These are phyloP conservation scores for Groenewaldozyma salmanticensis DNA, from an alignment of 805 yeast genomes.

Conservation along the genomic window DNA sequence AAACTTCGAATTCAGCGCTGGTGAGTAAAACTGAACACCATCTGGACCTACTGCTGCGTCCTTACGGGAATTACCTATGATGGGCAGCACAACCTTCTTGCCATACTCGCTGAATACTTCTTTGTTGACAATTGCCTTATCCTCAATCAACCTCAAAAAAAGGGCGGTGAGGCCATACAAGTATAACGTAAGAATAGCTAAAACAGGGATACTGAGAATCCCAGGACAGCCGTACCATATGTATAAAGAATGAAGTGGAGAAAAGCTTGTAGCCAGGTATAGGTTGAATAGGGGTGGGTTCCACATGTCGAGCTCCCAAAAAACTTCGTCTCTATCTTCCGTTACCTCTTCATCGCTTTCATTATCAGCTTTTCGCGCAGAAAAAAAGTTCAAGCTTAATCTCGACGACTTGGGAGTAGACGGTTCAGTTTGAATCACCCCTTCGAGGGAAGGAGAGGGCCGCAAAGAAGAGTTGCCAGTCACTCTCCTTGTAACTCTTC, in stretches of 20 bases:
- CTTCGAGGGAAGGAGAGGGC: background rate
- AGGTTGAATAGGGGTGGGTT: slow-evolving; percentile 51
- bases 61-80: slow-evolving; percentile 38
- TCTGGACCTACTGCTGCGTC: slow-evolving; percentile 44
- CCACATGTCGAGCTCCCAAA: slow-evolving; percentile 58
- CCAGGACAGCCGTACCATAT: slow-evolving; percentile 25
- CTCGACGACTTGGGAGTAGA: background rate
- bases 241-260: slow-evolving; percentile 47
- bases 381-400: too few species aligned
- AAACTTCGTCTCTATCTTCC: slow-evolving; percentile 8
- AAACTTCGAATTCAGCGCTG: slow-evolving; percentile 18
- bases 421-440: background rate
- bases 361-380: background rate
- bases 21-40: slow-evolving; percentile 21
- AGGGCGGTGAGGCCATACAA: slow-evolving; percentile 32
- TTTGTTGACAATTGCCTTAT: slow-evolving; percentile 48
- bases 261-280: slow-evolving; percentile 41
- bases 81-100: slow-evolving; percentile 52
- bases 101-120: slow-evolving; percentile 58
- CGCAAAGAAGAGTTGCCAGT: background rate
- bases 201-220: slow-evolving; percentile 20
- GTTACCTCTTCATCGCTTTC: background rate
- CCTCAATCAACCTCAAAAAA: slow-evolving; percentile 42
- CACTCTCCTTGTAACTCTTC: slow-evolving; percentile 6
- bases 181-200: slow-evolving; percentile 26